These are phyloP conservation scores for Mediolabrus comicus DNA, from an alignment of 108 stramenopile genomes.

Conservation along the genomic window DNA sequence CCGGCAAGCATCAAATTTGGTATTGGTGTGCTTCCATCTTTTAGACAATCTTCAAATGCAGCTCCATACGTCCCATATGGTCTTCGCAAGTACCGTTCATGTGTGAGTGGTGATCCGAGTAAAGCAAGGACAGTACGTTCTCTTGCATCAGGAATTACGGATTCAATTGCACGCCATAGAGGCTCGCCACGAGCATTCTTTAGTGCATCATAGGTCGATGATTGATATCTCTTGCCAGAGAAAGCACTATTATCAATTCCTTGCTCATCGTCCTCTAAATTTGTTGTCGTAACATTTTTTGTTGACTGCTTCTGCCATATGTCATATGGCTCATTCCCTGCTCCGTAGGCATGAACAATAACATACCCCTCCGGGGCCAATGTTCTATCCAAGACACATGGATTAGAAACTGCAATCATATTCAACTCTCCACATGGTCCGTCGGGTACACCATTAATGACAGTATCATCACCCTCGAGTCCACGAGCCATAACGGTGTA, in stretches of 20 bases:
- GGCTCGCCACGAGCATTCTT: conserved; percentile 78
- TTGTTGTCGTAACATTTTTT: background rate
- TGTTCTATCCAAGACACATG: conserved; percentile 75
- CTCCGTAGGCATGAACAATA: conserved; percentile 88
- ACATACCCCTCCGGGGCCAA: conserved; percentile 89
- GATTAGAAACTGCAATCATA: conserved; percentile 92
- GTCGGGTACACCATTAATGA: conserved; percentile 45
- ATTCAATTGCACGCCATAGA: conserved; percentile 89
- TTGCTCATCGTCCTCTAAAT: background rate
- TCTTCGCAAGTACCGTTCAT: conserved; percentile 84
- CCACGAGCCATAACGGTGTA: conserved; percentile 92
- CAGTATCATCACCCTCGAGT: conserved; percentile 47
- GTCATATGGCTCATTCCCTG: conserved; percentile 90
- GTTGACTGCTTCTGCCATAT: conserved; percentile 69
- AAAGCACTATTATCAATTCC: background rate
- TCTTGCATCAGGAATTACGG: conserved; percentile 85
- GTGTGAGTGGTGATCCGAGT: conserved; percentile 88
- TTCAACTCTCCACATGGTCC: conserved; percentile 87
- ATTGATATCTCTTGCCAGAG: conserved; percentile 38
- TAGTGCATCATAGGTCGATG: conserved; percentile 57
- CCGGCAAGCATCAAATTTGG: conserved; percentile 69
- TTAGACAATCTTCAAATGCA: conserved; percentile 80
- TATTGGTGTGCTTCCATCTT: conserved; percentile 75
- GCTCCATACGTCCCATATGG: conserved; percentile 87
- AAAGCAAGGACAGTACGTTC: conserved; percentile 73